A percentile compares a stretch with the other conserved stretches of the same genome.
These are phyloP conservation scores for Solanum hybrid DNA, from an alignment of 305 asterid genomes.

Conservation along the genomic window DNA sequence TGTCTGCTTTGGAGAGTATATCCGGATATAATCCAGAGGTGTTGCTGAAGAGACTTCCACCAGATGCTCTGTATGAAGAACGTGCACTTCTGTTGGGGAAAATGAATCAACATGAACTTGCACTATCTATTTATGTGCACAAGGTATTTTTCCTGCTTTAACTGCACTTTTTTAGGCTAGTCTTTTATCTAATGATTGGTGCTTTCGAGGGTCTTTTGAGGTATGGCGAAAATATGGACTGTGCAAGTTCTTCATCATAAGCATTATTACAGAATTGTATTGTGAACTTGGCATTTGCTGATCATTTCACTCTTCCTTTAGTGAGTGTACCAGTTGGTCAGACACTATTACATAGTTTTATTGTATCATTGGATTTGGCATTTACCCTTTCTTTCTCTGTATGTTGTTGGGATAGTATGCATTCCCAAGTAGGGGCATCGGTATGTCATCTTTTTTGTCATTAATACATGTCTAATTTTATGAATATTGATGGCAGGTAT, in stretches of 20 bases:
- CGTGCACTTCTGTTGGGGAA: constrained; percentile 87
- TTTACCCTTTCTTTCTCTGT: background rate
- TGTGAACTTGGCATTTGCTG: background rate
- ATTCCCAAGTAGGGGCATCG: background rate
- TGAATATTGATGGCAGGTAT: background rate
- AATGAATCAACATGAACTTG: constrained; percentile 97
- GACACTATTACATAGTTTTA: background rate
- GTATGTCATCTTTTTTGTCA: background rate
- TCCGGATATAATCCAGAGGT: constrained; percentile 86
- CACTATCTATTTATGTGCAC: constrained; percentile 84
- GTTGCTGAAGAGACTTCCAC: constrained; percentile 79
- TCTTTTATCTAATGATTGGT: background rate
- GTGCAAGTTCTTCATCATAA: background rate
- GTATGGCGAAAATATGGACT: background rate
- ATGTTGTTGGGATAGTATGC: background rate
- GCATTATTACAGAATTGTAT: background rate
- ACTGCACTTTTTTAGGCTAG: background rate
- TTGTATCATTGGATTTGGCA: background rate
- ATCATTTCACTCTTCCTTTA: background rate
- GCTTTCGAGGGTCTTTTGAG: background rate
- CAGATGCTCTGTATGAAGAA: constrained; percentile 88
- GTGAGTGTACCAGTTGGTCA: background rate
- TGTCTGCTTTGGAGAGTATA: constrained; percentile 85
- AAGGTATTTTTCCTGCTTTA: constrained; percentile 44
- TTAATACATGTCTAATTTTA: background rate